Conservation (phyloP, 352 stramenopile species). For the Globisporangium carolinianum region DNA sequence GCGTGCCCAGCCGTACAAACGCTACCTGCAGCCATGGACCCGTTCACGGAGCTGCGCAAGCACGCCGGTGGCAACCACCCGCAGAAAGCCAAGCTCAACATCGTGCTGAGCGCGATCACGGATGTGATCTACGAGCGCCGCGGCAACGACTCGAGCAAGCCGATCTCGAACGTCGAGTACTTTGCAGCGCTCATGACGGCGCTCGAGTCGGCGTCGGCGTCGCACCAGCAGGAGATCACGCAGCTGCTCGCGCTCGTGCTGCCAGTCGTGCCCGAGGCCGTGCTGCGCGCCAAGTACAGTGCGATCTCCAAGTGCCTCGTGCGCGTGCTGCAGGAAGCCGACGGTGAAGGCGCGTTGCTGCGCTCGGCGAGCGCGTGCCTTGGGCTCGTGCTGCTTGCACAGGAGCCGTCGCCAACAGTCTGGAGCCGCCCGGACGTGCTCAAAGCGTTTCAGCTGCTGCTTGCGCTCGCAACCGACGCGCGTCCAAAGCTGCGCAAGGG, state of each 20-base stretch:
- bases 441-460: conserved; percentile 70
- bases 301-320: conserved; percentile 63
- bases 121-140: conserved; percentile 82
- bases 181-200: conserved; percentile 85
- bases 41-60: conserved; percentile 74
- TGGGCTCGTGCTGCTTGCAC: conserved; percentile 51
- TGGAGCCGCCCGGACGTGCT: conserved; percentile 70
- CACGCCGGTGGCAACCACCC: conserved; percentile 69
- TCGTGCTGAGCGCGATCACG: conserved; percentile 75
- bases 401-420: conserved; percentile 52
- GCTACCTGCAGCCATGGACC: conserved; percentile 33
- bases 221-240: conserved; percentile 72
- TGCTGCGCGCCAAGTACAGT: conserved; percentile 76
- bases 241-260: conserved; percentile 74
- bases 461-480: conserved; percentile 68
- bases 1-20: too few relatives aligned
- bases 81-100: conserved; percentile 81
- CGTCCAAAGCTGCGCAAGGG: conserved; percentile 82
- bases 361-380: conserved; percentile 62
- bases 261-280: conserved; percentile 57
- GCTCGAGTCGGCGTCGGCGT: conserved; percentile 60
- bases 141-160: conserved; percentile 11
- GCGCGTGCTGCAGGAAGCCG: conserved; percentile 62
- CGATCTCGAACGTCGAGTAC: conserved; percentile 80
- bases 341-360: conserved; percentile 52